These are phyloP conservation scores for Echites panduratus DNA, from an alignment of 257 asterid species.

Conservation along the genomic window DNA sequence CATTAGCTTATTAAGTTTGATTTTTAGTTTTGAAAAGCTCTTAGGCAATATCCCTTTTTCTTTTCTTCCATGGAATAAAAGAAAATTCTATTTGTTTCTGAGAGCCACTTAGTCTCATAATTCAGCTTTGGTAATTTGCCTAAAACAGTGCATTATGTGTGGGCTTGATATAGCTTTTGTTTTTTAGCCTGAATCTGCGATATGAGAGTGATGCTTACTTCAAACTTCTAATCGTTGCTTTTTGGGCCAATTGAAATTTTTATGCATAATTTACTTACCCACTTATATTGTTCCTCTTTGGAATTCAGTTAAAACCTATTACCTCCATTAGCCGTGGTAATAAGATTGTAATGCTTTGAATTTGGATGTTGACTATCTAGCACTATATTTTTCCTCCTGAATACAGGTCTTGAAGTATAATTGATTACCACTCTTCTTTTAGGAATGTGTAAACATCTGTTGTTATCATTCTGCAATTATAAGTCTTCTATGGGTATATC, in stretches of 20 bases:
- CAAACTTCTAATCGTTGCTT: conserved; percentile 1
- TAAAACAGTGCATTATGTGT: neutral
- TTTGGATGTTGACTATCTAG: neutral
- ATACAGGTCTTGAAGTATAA: neutral
- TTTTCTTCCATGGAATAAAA: neutral
- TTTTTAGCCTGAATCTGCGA: neutral
- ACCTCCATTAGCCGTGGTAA: neutral
- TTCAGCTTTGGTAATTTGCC: neutral
- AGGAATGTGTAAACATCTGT: neutral
- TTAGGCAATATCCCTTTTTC: neutral
- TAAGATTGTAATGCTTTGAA: neutral
- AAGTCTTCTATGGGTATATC: neutral
- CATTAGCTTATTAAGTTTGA: neutral
- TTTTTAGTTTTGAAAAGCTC: neutral
- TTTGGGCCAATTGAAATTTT: neutral
- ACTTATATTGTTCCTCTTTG: neutral
- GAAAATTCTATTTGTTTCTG: neutral
- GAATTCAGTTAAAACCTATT: neutral
- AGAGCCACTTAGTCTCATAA: neutral
- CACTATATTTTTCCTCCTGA: neutral
- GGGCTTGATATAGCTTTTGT: neutral
- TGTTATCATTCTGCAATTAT: neutral
- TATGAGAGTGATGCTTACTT: neutral
- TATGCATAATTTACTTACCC: neutral
- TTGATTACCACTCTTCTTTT: neutral